Percentiles rank a stretch among this genome's conserved stretches.
phyloP scores from a whole-genome alignment of 2,329 filamentous ascomycete species.

The Cadophora sp. region DNA sequence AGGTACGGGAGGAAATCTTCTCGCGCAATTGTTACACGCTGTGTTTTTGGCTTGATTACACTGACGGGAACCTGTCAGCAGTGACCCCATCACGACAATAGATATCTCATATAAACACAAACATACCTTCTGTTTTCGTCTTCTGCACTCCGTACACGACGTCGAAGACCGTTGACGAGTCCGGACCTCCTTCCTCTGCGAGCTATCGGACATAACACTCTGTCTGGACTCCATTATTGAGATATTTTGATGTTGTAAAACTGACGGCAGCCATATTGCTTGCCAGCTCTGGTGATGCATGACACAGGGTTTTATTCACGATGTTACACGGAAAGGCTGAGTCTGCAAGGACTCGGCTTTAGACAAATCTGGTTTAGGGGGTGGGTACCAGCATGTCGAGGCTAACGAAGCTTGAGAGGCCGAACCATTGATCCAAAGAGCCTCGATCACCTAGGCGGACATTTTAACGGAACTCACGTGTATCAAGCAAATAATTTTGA shows the following conservation, averaged over 20 bases:
- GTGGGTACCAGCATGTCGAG: constrained; percentile 14
- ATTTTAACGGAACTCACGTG: not conserved
- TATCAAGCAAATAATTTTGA: not conserved
- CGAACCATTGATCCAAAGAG: not conserved
- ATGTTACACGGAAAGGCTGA: constrained; percentile 13
- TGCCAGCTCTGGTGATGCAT: constrained; percentile 25
- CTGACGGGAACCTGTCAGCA: constrained; percentile 28
- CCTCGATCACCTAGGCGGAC: not conserved
- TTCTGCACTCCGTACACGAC: constrained; percentile 37
- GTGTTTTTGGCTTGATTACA: constrained; percentile 39
- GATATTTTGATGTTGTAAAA: constrained; percentile 15
- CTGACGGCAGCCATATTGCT: constrained; percentile 23
- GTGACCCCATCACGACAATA: constrained; percentile 12
- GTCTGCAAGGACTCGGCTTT: not conserved
- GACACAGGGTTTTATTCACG: constrained; percentile 22
- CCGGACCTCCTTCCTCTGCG: constrained; percentile 33
- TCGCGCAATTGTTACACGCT: constrained; percentile 39
- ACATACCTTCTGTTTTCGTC: constrained; percentile 40
- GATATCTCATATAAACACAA: not conserved
- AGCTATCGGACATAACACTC: constrained; percentile 33
- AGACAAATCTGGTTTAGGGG: constrained; percentile 3
- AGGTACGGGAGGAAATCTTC: constrained; percentile 37
- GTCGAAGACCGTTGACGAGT: constrained; percentile 35
- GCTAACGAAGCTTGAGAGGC: constrained; percentile 9
- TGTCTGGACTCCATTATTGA: constrained; percentile 18